Base-by-base conservation (phyloP, 2,329 filamentous ascomycete genomes). In the Alternaria tenuissima region DNA sequence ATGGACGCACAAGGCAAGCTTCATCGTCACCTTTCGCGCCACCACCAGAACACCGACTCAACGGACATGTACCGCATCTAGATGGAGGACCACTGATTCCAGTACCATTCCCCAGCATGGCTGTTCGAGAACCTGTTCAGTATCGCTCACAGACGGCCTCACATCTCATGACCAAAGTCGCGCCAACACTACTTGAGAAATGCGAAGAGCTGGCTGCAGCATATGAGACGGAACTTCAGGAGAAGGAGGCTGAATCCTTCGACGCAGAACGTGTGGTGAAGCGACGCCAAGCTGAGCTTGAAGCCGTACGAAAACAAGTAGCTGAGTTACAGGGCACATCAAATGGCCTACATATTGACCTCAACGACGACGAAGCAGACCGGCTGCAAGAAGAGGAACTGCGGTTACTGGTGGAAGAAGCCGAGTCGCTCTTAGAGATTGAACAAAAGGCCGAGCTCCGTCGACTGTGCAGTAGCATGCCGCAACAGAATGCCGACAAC, bases 211-310 rank as follows among this genome's bases (percentile, higher is more conserved):
- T 84, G 22, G 81, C 82, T 5, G 64, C 70, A 20, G 78, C 80
- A 57, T 93, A 92, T 71, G 92, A 95, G 59, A 86, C 89, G 28
- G 91, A 94, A 74, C 87, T 92, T 69, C 85, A 86, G 53, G 90
- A 93, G 65, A 93, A 92, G 73, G 88, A 92, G 53, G 76, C 76
- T 3, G 83, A 85, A 61, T 72, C 79, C 0, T 70, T 75, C 9
- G 83, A 85, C 61, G 81, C 81, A 2, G 79, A 82, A 55, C 79
- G 81, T 4, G 80, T 84, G 1, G 78, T 81, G 22, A 77, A 78
- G 61, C 89, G 89, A 66, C 89, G 90, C 0, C 87, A 91, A 63
- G 83, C 86, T 32, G 91, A 94, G 73, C 82, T 92, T 4, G 84
- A 86, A 44, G 80, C 82, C 1, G 81, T 90, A 16, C 85, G 84